Base-by-base conservation (phyloP, 345 rosid species). In the Bruguiera sexangula region DNA sequence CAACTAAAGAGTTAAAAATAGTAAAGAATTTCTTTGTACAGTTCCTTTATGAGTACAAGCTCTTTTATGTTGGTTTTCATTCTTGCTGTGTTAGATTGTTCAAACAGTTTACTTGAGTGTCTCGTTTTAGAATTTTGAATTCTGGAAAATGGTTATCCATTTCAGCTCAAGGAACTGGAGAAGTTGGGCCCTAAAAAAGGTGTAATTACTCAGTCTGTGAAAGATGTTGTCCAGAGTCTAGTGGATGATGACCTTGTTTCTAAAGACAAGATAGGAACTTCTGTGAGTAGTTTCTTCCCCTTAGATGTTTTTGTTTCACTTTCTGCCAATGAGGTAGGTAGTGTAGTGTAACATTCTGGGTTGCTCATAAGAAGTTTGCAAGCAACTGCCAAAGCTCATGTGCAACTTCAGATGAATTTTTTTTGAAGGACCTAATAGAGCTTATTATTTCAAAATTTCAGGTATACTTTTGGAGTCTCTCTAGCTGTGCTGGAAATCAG, bases 391-490 rank as follows among this genome's bases (percentile, higher is more conserved):
- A 10, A 6, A 48, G 29, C 30, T 57, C 30, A 21, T 24, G 53
- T 61, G 58, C 67, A 53, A 29, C 32, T 53, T 56, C 60, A 21
- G 62, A 1, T 59, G 31, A 46, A 53, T 59, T 30, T 51, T 1
- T 48, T 34, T 46, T 8, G 10, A 34, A 34, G 37, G 2, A 8
- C 37, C 37, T 34, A 34, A 34, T 24, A 26, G 60, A n/a, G 27
- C 39, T 60, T 6, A 39, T 79, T 6, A 63, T 66, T 58, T 70
- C 68, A 32, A 68, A 59, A 64, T 62, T 85, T 61, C 76, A 94
- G 97, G 91, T 91, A 8, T 91, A 91, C 69, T 91, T 94, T 78
- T 94, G 98, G 97, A 94, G 97, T 77, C 95, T 94, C 78, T 96
- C 96, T 22, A 92, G 97, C 85, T 86, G 92, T 72, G 96, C 98